Conservation (phyloP, 2,329 filamentous ascomycete genomes). For the Cladosporium oxysporum region DNA sequence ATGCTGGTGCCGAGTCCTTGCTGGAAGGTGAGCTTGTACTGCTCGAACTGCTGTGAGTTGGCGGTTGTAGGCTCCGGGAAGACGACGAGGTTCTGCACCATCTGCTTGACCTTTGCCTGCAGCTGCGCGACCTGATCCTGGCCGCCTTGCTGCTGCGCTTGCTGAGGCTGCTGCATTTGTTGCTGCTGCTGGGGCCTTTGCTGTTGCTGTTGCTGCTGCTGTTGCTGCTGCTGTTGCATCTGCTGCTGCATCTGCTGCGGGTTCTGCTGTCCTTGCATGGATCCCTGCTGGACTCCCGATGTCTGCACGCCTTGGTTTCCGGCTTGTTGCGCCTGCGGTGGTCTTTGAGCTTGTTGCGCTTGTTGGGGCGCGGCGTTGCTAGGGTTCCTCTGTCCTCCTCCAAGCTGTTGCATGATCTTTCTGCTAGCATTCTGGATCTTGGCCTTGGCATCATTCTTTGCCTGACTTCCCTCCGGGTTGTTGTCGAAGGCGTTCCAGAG, state of each 20-base stretch:
- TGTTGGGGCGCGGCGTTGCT: constrained; percentile 26
- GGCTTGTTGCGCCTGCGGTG: constrained; percentile 21
- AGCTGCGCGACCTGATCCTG: constrained; percentile 20
- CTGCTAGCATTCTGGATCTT: constrained; percentile 52
- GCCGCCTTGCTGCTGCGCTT: constrained; percentile 29
- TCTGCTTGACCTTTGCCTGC: constrained; percentile 21
- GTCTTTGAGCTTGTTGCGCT: constrained; percentile 25
- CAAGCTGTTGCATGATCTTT: constrained; percentile 46
- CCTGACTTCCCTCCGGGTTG: constrained; percentile 49
- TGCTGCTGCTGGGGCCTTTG: constrained; percentile 13
- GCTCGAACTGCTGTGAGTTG: constrained; percentile 21
- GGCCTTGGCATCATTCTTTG: constrained; percentile 53
- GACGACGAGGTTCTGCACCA: constrained; percentile 25
- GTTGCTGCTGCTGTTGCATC: constrained; percentile 19
- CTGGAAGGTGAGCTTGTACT: constrained; percentile 21
- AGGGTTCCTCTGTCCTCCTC: constrained; percentile 24
- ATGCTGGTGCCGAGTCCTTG: constrained; percentile 12
- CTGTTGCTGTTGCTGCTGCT: constrained; percentile 18
- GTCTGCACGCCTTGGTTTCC: constrained; percentile 11
- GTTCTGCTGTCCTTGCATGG: constrained; percentile 23
- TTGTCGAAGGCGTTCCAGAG: constrained; percentile 57
- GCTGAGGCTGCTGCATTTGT: constrained; percentile 18
- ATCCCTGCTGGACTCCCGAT: constrained; percentile 15
- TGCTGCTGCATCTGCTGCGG: constrained; percentile 23
- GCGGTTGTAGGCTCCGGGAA: constrained; percentile 22